Base-by-base conservation (phyloP, 331 rosid species). In the Acacia concinna region DNA sequence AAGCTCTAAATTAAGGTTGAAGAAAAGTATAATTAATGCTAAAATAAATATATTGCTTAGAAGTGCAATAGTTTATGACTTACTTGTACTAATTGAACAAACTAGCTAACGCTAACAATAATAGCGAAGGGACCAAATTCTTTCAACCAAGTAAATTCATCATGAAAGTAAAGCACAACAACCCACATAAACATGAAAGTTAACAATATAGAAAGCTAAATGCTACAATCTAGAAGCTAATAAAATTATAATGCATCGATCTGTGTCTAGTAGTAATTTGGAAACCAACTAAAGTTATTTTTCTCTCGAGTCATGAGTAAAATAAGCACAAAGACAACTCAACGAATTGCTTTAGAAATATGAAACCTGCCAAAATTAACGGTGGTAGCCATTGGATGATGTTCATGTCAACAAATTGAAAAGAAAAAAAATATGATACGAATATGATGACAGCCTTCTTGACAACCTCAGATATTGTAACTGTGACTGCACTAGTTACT, bases 61-160 rank as follows among this genome's bases (percentile, higher is more conserved):
- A 84, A 54, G 17, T 64, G 65, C 43, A 21, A 54, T 52, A 3
- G 35, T 46, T 52, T 62, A 62, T 67, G 69, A 91, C 97, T 90
- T 91, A 96, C 98, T 96, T 96, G 97, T 90, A 93, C 98, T 90
- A 90, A 82, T 93, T 96, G 87, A 96, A 96, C 85, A 96, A 87
- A 83, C 97, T 38, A 87, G 81, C 97, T 38, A 79, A 96, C 99
- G 81, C 99, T 97, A 86, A 91, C 4, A 75, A 93, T 93, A 65
- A 96, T 96, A 68, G 83, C 80, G 76, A 88, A 46, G 76, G 93
- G 93, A 73, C 99, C 99, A 75, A 78, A 83, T 75, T 94, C 99
- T 81, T 96, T 96, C 85, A 93, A 77, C 97, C 90, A 86, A 81
- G 97, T 93, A 81, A 96, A 96, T 56, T 87, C 68, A 66, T 96